Percentiles rank a stretch among this genome's conserved stretches.
These are phyloP conservation scores for Plantago ovata DNA, from an alignment of 257 asterid species.

Conservation along the genomic window DNA sequence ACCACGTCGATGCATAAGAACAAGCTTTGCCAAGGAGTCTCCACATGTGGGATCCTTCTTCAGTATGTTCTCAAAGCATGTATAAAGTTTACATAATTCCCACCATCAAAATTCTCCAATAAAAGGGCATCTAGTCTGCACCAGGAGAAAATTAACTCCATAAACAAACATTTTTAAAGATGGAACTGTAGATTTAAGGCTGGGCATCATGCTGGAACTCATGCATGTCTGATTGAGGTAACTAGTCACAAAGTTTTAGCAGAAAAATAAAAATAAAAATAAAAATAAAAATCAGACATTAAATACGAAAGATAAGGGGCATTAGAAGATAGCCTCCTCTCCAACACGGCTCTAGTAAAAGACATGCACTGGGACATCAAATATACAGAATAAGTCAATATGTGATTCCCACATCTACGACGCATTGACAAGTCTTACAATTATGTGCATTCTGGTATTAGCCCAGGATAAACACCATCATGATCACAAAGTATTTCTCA, in stretches of 20 bases:
- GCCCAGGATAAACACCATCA: neutral
- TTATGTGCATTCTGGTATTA: neutral
- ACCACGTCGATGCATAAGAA: constrained; percentile 64
- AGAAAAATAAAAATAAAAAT: neutral
- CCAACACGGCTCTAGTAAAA: neutral
- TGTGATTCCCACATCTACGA: neutral
- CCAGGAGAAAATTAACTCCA: constrained; percentile 6
- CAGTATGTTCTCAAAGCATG: constrained; percentile 59
- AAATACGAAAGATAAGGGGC: neutral
- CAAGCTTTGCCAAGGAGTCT: constrained; percentile 58
- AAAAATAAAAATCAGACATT: too few species aligned
- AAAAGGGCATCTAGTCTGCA: constrained; percentile 68
- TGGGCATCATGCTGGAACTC: neutral
- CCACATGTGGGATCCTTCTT: constrained; percentile 83
- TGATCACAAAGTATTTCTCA: too few species aligned
- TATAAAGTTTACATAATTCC: constrained; percentile 39
- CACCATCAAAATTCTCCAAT: constrained; percentile 65
- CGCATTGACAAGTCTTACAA: too few species aligned
- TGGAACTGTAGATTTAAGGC: neutral
- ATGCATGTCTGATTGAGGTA: neutral
- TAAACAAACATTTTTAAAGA: neutral
- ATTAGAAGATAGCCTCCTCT: neutral
- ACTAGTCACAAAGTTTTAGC: neutral
- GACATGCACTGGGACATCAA: neutral
- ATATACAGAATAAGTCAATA: neutral